Conservation (phyloP, 2,329 filamentous ascomycete genomes). For the Claviceps humidiphila region DNA sequence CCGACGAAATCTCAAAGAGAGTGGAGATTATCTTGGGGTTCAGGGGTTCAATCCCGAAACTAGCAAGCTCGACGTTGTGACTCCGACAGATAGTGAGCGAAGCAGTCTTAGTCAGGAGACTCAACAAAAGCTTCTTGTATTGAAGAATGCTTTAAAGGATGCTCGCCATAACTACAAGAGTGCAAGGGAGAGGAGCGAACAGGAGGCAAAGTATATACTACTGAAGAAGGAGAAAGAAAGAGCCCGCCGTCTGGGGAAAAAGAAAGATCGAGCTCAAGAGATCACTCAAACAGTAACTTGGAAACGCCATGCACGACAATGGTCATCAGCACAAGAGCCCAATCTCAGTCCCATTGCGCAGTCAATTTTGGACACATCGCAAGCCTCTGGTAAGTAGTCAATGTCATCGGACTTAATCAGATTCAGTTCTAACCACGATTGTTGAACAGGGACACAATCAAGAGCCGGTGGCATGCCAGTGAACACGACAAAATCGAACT, state of each 20-base stretch:
- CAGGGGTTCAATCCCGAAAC: slow-evolving; percentile 46
- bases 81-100: slow-evolving; percentile 33
- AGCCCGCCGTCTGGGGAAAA: slow-evolving; percentile 29
- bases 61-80: slow-evolving; percentile 37
- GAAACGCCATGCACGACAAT: slow-evolving; percentile 32
- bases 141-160: slow-evolving; percentile 21
- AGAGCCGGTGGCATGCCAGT: neutral
- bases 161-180: slow-evolving; percentile 23
- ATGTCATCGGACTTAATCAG: neutral
- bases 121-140: slow-evolving; percentile 17
- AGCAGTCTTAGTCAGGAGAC: slow-evolving; percentile 20
- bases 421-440: neutral
- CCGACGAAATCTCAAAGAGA: slow-evolving; percentile 35
- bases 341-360: slow-evolving; percentile 35
- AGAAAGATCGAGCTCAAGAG: slow-evolving; percentile 24
- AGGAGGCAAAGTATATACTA: slow-evolving; percentile 23
- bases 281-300: slow-evolving; percentile 25
- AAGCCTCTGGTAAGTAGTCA: slow-evolving; percentile 13
- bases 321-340: slow-evolving; percentile 39
- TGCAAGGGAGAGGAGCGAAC: slow-evolving; percentile 32
- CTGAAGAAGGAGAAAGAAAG: slow-evolving; percentile 21
- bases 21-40: slow-evolving; percentile 45
- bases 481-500: neutral
- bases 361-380: slow-evolving; percentile 19
- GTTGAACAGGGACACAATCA: slow-evolving; percentile 1